Base-by-base conservation (phyloP, 1,284 basidiomycete genomes). In the Athelia sp. region DNA sequence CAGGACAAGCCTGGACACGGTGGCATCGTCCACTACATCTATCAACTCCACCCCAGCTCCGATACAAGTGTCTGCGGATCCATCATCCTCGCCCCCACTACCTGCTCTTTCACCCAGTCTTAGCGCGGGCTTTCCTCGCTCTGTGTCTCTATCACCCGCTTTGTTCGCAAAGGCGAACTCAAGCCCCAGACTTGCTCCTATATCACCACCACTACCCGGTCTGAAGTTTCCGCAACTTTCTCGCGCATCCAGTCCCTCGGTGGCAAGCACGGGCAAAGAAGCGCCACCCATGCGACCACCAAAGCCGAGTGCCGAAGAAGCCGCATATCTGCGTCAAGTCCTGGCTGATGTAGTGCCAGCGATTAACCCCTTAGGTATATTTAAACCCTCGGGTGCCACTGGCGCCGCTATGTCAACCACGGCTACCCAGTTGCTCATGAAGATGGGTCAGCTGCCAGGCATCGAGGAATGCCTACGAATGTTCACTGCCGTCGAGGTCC, bases 401-500 rank as follows among this genome's bases (percentile, higher is more conserved):
- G n/a, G 36, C n/a, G 64, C 60, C 11, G 46, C 58, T 1, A 47
- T 59, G 32, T 50, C 64, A 18, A 42, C 63, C 15, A 52, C 64
- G 0, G 61, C 65, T 15, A 62, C 70, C 50, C 65, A 64, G 32
- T 56, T 73, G 14, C 81, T 76, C 75, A 61, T 76, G 42, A 79
- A 76, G 56, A 66, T 79, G 48, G 71, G 70, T 18, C 74, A 75
- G 43, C 66, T 79, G 6, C 73, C 78, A 4, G 78, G 81, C 0
- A 70, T 87, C 19, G 85, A 87, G 58, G 84, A 87, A 50, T 91
- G 89, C 54, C 67, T 98, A 52, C 76, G 84, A 52, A 78, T 88
- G 66, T 98, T 98, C 65, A 97, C 93, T 0, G 75, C 85, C 3
- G 93, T 96, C 18, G 94, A 98, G 62, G 81, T 93, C 6, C 70